phyloP scores from a whole-genome alignment of 2,329 filamentous ascomycete genomes.

The Alternaria novae-zelandiae region DNA sequence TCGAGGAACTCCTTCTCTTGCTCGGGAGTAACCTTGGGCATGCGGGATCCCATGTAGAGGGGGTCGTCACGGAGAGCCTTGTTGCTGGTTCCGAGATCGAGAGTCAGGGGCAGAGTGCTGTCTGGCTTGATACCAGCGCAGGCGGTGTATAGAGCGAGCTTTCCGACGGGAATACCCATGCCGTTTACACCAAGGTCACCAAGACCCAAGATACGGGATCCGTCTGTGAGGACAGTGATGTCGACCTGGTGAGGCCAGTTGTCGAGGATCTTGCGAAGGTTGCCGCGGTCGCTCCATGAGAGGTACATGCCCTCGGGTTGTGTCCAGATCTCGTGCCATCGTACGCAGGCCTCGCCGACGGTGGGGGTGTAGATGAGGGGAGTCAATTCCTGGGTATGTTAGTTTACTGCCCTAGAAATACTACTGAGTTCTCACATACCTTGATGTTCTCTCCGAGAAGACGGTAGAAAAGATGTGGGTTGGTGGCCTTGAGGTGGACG shows the following conservation, averaged over 20 bases:
- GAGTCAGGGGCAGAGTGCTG: conserved; percentile 66
- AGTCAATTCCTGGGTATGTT: conserved; percentile 68
- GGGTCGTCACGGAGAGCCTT: conserved; percentile 73
- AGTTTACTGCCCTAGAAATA: not conserved
- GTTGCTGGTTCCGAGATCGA: conserved; percentile 70
- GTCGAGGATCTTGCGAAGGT: conserved; percentile 82
- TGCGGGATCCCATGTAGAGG: conserved; percentile 89
- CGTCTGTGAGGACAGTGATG: conserved; percentile 96
- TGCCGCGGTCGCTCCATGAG: conserved; percentile 91
- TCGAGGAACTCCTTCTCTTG: conserved; percentile 93
- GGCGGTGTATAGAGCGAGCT: conserved; percentile 91
- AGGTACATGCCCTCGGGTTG: conserved; percentile 95
- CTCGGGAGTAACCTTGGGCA: conserved; percentile 76
- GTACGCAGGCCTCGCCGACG: conserved; percentile 93
- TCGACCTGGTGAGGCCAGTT: conserved; percentile 96
- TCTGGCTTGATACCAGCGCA: conserved; percentile 92
- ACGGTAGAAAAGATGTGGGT: conserved; percentile 81
- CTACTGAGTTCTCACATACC: conserved; percentile 38
- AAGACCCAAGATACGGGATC: conserved; percentile 88
- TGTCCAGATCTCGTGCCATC: conserved; percentile 95
- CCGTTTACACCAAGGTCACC: conserved; percentile 96
- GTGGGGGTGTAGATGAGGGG: conserved; percentile 87
- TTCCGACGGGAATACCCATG: conserved; percentile 97
- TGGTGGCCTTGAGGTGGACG: conserved; percentile 75
- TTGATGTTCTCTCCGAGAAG: conserved; percentile 76